These are phyloP conservation scores for Metschnikowia borealis DNA, from an alignment of 805 yeast species.

Conservation along the genomic window DNA sequence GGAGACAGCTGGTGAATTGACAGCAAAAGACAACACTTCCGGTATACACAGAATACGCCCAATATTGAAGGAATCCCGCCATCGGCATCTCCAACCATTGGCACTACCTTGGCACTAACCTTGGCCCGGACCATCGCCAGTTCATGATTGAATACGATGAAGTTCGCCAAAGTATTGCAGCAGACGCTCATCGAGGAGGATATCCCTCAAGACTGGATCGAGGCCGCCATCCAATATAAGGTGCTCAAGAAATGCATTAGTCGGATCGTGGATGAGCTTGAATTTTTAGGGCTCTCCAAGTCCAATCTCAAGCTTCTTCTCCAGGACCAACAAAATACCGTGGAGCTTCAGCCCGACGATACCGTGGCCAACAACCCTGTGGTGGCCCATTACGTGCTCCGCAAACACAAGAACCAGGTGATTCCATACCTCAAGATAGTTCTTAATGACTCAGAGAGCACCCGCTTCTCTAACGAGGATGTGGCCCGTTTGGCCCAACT, in stretches of 20 bases:
- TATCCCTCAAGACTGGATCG: conserved; percentile 65
- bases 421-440: conserved; percentile 38
- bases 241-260: conserved; percentile 63
- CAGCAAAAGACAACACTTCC: not conserved
- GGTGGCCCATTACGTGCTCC: conserved; percentile 40
- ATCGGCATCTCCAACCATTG: not conserved
- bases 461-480: conserved; percentile 26
- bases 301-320: conserved; percentile 38
- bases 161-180: conserved; percentile 71
- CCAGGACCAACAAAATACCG: conserved; percentile 26
- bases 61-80: too few relatives aligned
- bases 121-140: too few relatives aligned
- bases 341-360: conserved; percentile 32
- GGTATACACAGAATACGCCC: too few relatives aligned
- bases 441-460: conserved; percentile 27
- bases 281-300: conserved; percentile 52
- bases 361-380: conserved; percentile 36
- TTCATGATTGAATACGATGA: conserved; percentile 41
- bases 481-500: conserved; percentile 28
- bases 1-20: not conserved
- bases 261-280: conserved; percentile 60
- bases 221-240: conserved; percentile 68
- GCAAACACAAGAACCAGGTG: conserved; percentile 27
- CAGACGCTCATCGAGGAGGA: conserved; percentile 56
- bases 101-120: not conserved